Base-by-base conservation (phyloP, 148 eudicot species). In the Cornus kousa region DNA sequence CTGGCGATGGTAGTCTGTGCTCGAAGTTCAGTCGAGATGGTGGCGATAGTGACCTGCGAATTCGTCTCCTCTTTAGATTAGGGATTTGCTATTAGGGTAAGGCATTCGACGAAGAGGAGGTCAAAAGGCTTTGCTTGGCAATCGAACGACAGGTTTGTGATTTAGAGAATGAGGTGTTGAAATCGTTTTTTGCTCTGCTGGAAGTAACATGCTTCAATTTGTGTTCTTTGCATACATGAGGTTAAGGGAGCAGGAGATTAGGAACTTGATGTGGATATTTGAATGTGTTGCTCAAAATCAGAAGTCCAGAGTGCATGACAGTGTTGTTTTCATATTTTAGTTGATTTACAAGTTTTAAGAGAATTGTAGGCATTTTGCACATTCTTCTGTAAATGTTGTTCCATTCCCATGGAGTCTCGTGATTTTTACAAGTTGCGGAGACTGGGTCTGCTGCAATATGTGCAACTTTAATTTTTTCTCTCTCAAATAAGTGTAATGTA, bases 271-370 rank as follows among this genome's bases (percentile, higher is more conserved):
- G 98, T 95, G 98, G 98, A 95, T 95, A 83, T 95, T 97, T 3
- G 98, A 95, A 81, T 95, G 98, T 70, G 98, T 95, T 82, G 97
- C 97, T 35, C 98, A 95, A 80, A 93, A 93, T 92, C 98, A 95
- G 83, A 95, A 95, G 83, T 89, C 98, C 22, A 79, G 98, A 81
- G 98, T 95, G 28, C 98, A 95, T 19, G 97, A 95, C 83, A 95
- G 98, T 33, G 98, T 95, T 40, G 98, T 95, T 81, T 91, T 93
- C 86, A 95, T 92, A 79, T 95, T 95, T 87, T 95, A 93, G 78
- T 67, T 65, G 40, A 60, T 46, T 11, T n/a, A 16, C 4, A 13
- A 4, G 24, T 39, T 64, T 70, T 59, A 46, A 64, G 19, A 6
- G 71, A 74, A 69, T 59, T 43, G 33, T 28, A 33, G 37, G 37